Conservation (phyloP, 768 basidiomycete species). For the Mycena filopes region DNA sequence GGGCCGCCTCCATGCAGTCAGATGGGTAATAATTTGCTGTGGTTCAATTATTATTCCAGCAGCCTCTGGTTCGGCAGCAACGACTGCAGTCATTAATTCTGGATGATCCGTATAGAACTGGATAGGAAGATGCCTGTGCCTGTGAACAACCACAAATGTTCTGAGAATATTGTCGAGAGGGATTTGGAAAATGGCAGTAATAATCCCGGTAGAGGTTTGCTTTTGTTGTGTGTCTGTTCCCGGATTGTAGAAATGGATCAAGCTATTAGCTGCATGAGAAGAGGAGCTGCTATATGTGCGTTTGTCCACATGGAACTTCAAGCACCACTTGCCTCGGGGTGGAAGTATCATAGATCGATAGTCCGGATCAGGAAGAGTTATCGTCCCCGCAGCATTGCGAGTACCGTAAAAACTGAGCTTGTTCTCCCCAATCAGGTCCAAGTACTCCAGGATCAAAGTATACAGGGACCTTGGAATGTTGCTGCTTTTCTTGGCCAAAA, state of each 20-base stretch:
- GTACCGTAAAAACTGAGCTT: conserved; percentile 18
- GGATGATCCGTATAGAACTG: conserved; percentile 16
- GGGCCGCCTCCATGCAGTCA: conserved; percentile 14
- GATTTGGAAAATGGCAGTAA: conserved; percentile 2
- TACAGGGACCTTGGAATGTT: conserved; percentile 12
- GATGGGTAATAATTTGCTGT: conserved; percentile 17
- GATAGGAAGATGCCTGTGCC: conserved; percentile 1
- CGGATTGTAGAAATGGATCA: conserved; percentile 23
- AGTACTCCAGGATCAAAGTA: conserved; percentile 12
- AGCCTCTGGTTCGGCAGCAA: neutral
- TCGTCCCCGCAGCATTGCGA: conserved; percentile 12
- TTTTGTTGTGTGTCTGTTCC: neutral
- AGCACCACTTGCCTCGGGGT: conserved; percentile 12
- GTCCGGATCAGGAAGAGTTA: conserved; percentile 17
- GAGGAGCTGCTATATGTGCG: conserved; percentile 19
- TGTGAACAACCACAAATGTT: conserved; percentile 14
- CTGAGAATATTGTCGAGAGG: conserved; percentile 18
- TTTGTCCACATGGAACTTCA: conserved; percentile 16
- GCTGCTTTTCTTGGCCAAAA: conserved; percentile 9
- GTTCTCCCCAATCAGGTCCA: conserved; percentile 11
- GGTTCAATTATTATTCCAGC: conserved; percentile 15
- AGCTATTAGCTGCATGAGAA: conserved; percentile 1
- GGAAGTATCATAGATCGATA: conserved; percentile 19
- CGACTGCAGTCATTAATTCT: conserved; percentile 3
- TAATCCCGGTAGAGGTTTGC: conserved; percentile 18